Evolutionary conservation across 352 stramenopile genomes (phyloP).

Genomic region (Globisporangium emineosum): DNA sequence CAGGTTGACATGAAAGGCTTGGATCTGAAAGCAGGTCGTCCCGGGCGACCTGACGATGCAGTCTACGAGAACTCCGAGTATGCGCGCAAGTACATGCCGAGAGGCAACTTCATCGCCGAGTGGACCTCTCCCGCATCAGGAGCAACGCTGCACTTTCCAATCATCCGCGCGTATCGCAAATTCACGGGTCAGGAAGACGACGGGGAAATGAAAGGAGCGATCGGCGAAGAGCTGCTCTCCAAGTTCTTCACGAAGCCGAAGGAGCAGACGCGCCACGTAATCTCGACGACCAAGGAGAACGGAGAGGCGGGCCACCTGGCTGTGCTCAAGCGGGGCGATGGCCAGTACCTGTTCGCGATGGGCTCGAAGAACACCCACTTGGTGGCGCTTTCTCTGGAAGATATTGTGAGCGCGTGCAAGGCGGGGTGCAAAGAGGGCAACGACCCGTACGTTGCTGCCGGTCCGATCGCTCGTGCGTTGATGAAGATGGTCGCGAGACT

Average conservation of each 20-base stretch:
- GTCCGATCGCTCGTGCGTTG: conserved; percentile 48
- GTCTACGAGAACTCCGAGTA: conserved; percentile 71
- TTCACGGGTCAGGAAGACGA: conserved; percentile 84
- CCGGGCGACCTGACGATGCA: conserved; percentile 61
- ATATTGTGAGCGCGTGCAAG: conserved; percentile 38
- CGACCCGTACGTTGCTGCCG: conserved; percentile 52
- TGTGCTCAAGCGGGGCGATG: conserved; percentile 64
- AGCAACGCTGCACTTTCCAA: conserved; percentile 34
- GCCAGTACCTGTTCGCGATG: conserved; percentile 63
- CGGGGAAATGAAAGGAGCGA: conserved; percentile 33
- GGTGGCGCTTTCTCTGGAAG: conserved; percentile 38
- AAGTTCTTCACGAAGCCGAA: conserved; percentile 78
- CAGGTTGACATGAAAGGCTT: too few species aligned
- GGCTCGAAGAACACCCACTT: conserved; percentile 86
- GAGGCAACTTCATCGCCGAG: conserved; percentile 70
- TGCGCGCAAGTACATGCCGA: conserved; percentile 60
- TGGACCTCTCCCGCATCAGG: conserved; percentile 17
- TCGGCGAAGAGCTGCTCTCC: conserved; percentile 38
- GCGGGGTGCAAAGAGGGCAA: conserved; percentile 19
- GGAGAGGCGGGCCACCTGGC: conserved; percentile 70
- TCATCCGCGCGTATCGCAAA: conserved; percentile 75
- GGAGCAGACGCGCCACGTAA: conserved; percentile 41
- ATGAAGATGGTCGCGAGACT: conserved; percentile 38
- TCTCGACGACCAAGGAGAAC: conserved; percentile 80
- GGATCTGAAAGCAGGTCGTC: conserved; percentile 59